phyloP scores from a whole-genome alignment of 139 green algal species.

The Trebouxia sp. region DNA sequence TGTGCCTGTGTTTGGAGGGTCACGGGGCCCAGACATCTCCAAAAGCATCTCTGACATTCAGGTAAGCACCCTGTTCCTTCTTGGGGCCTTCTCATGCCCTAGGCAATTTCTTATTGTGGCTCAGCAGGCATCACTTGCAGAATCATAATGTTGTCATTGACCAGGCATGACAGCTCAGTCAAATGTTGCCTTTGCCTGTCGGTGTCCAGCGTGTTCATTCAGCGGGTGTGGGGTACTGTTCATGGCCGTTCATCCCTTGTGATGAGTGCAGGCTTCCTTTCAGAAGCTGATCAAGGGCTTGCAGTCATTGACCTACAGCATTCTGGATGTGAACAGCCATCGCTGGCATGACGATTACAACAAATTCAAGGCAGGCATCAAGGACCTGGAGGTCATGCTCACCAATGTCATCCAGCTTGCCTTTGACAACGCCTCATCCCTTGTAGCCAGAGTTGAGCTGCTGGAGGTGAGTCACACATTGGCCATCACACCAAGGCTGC shows the following conservation, averaged over 20 bases:
- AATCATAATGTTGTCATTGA: too few species aligned
- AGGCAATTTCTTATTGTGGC: too few species aligned
- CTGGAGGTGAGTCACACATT: constrained; percentile 18
- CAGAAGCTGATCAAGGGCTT: constrained; percentile 61
- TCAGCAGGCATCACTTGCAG: too few species aligned
- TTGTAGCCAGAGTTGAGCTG: constrained; percentile 7
- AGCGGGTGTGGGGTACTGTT: too few species aligned
- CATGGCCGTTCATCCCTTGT: too few species aligned
- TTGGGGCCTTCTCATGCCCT: background rate
- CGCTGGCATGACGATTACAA: constrained; percentile 90
- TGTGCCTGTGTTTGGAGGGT: constrained; percentile 79
- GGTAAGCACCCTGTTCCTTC: background rate
- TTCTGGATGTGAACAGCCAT: constrained; percentile 84
- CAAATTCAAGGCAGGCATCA: constrained; percentile 82
- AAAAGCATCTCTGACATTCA: constrained; percentile 85
- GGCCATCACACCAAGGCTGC: too few species aligned
- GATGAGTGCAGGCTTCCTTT: constrained; percentile 54
- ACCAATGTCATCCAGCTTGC: constrained; percentile 75
- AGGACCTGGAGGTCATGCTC: constrained; percentile 83
- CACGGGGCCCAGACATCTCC: constrained; percentile 72
- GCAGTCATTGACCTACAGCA: constrained; percentile 66
- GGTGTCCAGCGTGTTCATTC: too few species aligned
- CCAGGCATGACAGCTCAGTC: too few species aligned
- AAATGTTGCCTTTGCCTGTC: too few species aligned
- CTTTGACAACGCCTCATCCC: constrained; percentile 46